Evolutionary conservation across 1,284 basidiomycete genomes (phyloP).

Genomic region (Cryptococcus sp.): DNA sequence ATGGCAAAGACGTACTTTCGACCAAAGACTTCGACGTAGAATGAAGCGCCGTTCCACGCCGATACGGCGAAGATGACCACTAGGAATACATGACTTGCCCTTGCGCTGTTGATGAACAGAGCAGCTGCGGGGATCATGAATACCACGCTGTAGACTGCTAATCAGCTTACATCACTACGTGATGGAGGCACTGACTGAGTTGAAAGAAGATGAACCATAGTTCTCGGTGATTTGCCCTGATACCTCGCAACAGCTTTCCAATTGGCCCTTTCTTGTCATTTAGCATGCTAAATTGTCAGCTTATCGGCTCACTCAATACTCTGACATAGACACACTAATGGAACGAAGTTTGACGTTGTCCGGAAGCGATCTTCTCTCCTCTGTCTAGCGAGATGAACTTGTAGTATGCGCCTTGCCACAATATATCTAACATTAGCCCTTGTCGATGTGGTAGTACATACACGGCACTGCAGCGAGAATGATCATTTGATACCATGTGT

Average conservation of each 20-base stretch:
- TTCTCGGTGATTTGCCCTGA: slow-evolving; percentile 62
- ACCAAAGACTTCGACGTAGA: slow-evolving; percentile 91
- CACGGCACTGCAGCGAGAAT: slow-evolving; percentile 42
- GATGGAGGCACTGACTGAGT: slow-evolving; percentile 56
- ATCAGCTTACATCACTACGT: slow-evolving; percentile 3
- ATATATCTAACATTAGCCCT: slow-evolving; percentile 57
- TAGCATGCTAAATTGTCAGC: slow-evolving; percentile 53
- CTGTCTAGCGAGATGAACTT: slow-evolving; percentile 85
- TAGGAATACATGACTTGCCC: slow-evolving; percentile 71
- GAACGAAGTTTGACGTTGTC: slow-evolving; percentile 78
- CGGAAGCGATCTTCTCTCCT: slow-evolving; percentile 77
- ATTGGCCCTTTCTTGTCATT: slow-evolving; percentile 80
- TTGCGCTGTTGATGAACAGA: slow-evolving; percentile 66
- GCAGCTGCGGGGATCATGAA: slow-evolving; percentile 77
- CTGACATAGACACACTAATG: slow-evolving; percentile 52
- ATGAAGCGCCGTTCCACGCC: slow-evolving; percentile 54
- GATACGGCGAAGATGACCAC: slow-evolving; percentile 72
- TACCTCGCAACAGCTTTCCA: slow-evolving; percentile 61
- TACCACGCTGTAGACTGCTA: slow-evolving; percentile 71
- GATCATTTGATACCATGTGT: slow-evolving; percentile 47
- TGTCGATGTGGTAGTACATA: slow-evolving; percentile 13
- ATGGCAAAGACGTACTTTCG: slow-evolving; percentile 65
- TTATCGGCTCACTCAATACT: no score
- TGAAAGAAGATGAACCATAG: slow-evolving; percentile 78
- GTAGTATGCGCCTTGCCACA: slow-evolving; percentile 87